A percentile compares a stretch with the other conserved stretches of the same genome.
phyloP scores from a whole-genome alignment of 441 rosid species.

The Jatropha multifida region DNA sequence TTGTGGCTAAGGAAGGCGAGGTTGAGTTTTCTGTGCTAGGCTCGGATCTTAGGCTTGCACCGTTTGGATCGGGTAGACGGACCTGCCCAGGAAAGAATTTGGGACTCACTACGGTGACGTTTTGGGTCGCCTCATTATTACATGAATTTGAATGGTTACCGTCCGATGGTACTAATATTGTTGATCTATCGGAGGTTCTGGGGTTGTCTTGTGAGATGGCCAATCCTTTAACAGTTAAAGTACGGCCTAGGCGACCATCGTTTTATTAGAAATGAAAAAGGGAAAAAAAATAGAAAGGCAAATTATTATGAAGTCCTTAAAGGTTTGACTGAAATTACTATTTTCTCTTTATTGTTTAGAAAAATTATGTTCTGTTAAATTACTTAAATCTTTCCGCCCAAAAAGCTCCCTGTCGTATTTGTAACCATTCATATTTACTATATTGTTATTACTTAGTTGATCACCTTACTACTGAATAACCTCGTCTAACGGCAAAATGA shows the following conservation, averaged over 20 bases:
- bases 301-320: too few relatives aligned
- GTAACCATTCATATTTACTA: too few relatives aligned
- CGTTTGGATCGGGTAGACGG: conserved; percentile 89
- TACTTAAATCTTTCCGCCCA: too few relatives aligned
- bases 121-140: conserved; percentile 60
- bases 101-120: conserved; percentile 68
- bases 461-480: too few relatives aligned
- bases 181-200: conserved; percentile 66
- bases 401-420: too few relatives aligned
- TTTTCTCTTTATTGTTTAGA: too few relatives aligned
- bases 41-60: conserved; percentile 72
- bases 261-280: neutral
- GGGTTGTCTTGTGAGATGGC: conserved; percentile 89
- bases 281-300: too few relatives aligned
- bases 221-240: conserved; percentile 54
- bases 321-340: too few relatives aligned
- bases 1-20: conserved; percentile 54
- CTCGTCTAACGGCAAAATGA: too few relatives aligned
- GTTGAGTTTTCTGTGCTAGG: conserved; percentile 64
- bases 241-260: conserved; percentile 41
- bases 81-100: conserved; percentile 75
- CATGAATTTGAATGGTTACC: conserved; percentile 76
- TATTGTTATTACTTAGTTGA: too few relatives aligned
- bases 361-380: too few relatives aligned
- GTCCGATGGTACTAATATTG: conserved; percentile 29